A percentile compares a stretch with the other conserved stretches of the same genome.
Conservation (phyloP, 805 yeast species). For the Scheffersomyces stipitis region DNA sequence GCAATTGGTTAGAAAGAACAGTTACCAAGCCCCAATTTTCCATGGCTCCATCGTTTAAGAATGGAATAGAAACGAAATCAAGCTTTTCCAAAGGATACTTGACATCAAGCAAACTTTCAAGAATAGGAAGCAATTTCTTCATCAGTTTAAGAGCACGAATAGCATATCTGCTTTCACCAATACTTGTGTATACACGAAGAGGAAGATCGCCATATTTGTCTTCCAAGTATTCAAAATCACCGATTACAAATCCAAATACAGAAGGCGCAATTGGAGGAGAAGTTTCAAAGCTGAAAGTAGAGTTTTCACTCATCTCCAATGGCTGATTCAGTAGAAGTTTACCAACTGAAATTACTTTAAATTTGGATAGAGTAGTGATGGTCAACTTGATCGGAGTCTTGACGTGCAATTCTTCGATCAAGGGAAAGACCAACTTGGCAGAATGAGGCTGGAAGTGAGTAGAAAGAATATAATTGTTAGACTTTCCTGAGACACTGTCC, state of each 20-base stretch:
- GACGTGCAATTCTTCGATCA: constrained; percentile 61
- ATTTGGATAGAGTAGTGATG: constrained; percentile 44
- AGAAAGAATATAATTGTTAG: constrained; percentile 55
- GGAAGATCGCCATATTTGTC: constrained; percentile 27
- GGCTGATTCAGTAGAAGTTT: constrained; percentile 22
- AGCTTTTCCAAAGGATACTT: constrained; percentile 61
- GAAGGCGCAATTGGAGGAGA: constrained; percentile 65
- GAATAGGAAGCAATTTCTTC: constrained; percentile 45
- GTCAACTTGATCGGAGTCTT: constrained; percentile 54
- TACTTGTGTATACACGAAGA: constrained; percentile 53
- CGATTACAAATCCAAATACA: constrained; percentile 65
- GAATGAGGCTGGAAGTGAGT: constrained; percentile 74
- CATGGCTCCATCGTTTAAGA: constrained; percentile 74
- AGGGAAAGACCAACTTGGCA: constrained; percentile 65
- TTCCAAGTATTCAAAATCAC: constrained; percentile 60
- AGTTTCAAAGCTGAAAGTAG: constrained; percentile 42
- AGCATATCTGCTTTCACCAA: constrained; percentile 50
- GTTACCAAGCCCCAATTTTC: constrained; percentile 76
- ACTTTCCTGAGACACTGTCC: constrained; percentile 47
- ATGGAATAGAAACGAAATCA: constrained; percentile 69
- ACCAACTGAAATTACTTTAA: constrained; percentile 54
- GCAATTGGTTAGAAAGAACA: constrained; percentile 50
- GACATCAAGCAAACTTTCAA: constrained; percentile 44
- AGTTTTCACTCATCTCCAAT: constrained; percentile 21
- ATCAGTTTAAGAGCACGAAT: constrained; percentile 51